Evolutionary conservation across 2,329 filamentous ascomycete species (phyloP).

Genomic region (Alternaria sp.): DNA sequence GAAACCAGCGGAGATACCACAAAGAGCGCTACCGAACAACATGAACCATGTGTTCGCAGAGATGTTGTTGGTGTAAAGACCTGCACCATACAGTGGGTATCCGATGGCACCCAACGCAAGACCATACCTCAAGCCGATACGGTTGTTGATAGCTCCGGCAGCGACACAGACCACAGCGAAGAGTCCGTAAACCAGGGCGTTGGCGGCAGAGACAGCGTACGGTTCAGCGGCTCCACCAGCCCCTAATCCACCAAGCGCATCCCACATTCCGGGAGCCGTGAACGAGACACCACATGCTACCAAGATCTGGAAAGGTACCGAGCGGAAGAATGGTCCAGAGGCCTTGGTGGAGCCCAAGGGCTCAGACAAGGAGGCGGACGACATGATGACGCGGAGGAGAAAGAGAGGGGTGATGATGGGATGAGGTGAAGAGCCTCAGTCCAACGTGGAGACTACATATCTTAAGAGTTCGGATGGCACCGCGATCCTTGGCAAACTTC

Average conservation of each 20-base stretch:
- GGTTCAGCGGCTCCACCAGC: conserved; percentile 48
- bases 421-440: conserved; percentile 1
- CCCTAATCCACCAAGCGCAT: conserved; percentile 45
- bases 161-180: conserved; percentile 45
- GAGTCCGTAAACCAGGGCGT: conserved; percentile 46
- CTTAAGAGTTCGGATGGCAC: conserved; percentile 8
- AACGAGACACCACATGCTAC: conserved; percentile 48
- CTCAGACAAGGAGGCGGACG: conserved; percentile 19
- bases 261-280: conserved; percentile 49
- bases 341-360: conserved; percentile 26
- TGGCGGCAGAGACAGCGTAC: conserved; percentile 47
- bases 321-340: conserved; percentile 40
- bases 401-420: neutral
- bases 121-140: conserved; percentile 46
- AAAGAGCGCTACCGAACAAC: conserved; percentile 51
- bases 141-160: conserved; percentile 51
- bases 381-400: conserved; percentile 19
- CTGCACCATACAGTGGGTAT: conserved; percentile 54
- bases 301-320: conserved; percentile 46
- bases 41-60: conserved; percentile 54
- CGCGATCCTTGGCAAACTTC: conserved; percentile 5
- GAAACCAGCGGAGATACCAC: conserved; percentile 54
- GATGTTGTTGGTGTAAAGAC: conserved; percentile 53
- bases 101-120: conserved; percentile 56
- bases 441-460: conserved; percentile 11